Evolutionary conservation across 2,329 filamentous ascomycete species (phyloP).

Genomic region (Trichoderma citrinoviride): DNA sequence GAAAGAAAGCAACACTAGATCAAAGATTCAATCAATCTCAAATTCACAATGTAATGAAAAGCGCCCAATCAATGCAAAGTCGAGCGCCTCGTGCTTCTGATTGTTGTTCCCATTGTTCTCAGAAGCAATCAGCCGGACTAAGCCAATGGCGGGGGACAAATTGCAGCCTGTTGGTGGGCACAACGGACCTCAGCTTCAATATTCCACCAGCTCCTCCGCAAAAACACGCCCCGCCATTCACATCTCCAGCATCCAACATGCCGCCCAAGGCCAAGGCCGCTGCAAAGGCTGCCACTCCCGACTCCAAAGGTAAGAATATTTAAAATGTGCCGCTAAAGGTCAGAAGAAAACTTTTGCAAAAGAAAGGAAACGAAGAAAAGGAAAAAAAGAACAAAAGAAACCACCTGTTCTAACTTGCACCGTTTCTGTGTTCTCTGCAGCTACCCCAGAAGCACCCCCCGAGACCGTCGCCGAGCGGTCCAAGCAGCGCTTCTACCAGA

Average conservation of each 20-base stretch:
- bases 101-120: slow-evolving; percentile 19
- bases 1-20: background rate
- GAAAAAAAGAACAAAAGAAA: background rate
- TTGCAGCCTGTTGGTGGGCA: slow-evolving; percentile 3
- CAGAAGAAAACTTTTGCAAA: too few relatives aligned
- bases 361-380: too few relatives aligned
- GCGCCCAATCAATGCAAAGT: background rate
- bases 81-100: background rate
- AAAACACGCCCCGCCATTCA: slow-evolving; percentile 26
- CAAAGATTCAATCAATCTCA: background rate
- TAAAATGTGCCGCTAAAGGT: background rate
- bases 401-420: background rate
- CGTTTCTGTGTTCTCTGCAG: slow-evolving; percentile 9
- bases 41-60: background rate
- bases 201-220: background rate
- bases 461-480: slow-evolving; percentile 50
- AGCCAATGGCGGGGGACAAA: slow-evolving; percentile 10
- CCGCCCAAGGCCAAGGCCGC: slow-evolving; percentile 28
- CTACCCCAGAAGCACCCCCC: slow-evolving; percentile 36
- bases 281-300: slow-evolving; percentile 25
- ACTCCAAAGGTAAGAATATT: slow-evolving; percentile 28
- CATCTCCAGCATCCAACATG: slow-evolving; percentile 25
- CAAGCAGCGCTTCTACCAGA: slow-evolving; percentile 47
- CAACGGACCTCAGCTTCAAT: background rate
- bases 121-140: background rate